Evolutionary conservation across 371 early-diverging fungal species (phyloP), one percentile per base, ranked within the genome.

Genomic region (Cokeromyces recurvatus): DNA sequence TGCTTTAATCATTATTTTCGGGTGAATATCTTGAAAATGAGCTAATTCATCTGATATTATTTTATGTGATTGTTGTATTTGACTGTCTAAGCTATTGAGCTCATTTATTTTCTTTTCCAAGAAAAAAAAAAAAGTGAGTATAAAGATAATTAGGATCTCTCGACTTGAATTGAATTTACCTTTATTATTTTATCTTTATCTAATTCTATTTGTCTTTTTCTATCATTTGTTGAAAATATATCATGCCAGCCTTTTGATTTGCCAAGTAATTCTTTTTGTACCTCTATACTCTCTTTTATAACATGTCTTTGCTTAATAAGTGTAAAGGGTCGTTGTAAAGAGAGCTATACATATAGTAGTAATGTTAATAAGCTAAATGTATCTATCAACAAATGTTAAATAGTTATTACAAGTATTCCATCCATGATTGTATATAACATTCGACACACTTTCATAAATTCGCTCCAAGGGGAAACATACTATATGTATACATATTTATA

Each of bases 31-130:
- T 46, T 74, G 74, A 35, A 68, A 65, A 37, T 70, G 68, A 1
- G 68, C 70, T 46, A 74, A 42, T 49, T 74, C 74, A 48, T 74
- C 74, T 7, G 71, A 68, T 23, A 74, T 54, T 47, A 61, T 55
- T 45, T 63, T 66, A 43, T 70, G 74, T 20, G 68, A 66, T 54
- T 68, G 57, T 35, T 54, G 46, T 9, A 74, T 66, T 50, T 70
- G 64, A 39, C 60, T 45, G 16, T 63, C 66, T 4, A 54, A 47
- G 20, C 62, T 59, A 43, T 64, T 59, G 23, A 64, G 36, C 43
- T 68, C 57, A 19, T 57, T 46, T 42, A 66, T 62, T n/a, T 59
- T 66, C 64, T 72, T 27, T 11, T 27, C 29, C 11, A 27, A 7
- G 5, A 27, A 27, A 27, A 27, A 27, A 5, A 27, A 27, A 11